These are phyloP conservation scores for Ocimum tenuiflorum DNA, from an alignment of 257 asterid genomes.

Conservation along the genomic window DNA sequence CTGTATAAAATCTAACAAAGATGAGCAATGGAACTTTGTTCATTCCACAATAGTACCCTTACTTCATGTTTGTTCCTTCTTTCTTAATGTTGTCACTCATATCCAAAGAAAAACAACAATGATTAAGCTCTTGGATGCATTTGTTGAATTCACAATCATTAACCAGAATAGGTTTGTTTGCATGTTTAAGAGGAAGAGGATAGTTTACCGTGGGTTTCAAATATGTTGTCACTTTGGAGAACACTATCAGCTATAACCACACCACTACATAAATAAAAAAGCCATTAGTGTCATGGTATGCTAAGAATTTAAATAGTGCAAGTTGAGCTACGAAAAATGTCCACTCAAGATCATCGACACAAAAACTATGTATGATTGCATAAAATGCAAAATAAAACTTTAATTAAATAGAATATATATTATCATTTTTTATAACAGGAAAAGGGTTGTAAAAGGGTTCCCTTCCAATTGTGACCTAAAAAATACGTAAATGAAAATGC, in stretches of 20 bases:
- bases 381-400: too few relatives aligned
- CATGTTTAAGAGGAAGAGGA: background rate
- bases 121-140: background rate
- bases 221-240: constrained; percentile 46
- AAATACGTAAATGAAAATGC: too few relatives aligned
- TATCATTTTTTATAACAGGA: too few relatives aligned
- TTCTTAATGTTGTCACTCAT: background rate
- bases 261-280: constrained; percentile 60
- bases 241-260: constrained; percentile 90
- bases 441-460: too few relatives aligned
- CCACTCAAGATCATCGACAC: background rate
- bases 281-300: constrained; percentile 9
- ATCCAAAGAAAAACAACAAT: background rate
- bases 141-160: background rate
- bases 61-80: background rate
- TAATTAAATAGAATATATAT: too few relatives aligned
- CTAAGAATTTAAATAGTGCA: background rate
- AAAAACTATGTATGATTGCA: too few relatives aligned
- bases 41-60: background rate
- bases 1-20: background rate
- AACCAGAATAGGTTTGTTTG: too few relatives aligned
- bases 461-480: too few relatives aligned
- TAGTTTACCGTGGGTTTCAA: constrained; percentile 56
- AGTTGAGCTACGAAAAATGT: background rate
- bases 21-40: too few relatives aligned